These are phyloP conservation scores for Rhizophagus prolifer DNA, from an alignment of 192 early-diverging fungal species.

Conservation along the genomic window DNA sequence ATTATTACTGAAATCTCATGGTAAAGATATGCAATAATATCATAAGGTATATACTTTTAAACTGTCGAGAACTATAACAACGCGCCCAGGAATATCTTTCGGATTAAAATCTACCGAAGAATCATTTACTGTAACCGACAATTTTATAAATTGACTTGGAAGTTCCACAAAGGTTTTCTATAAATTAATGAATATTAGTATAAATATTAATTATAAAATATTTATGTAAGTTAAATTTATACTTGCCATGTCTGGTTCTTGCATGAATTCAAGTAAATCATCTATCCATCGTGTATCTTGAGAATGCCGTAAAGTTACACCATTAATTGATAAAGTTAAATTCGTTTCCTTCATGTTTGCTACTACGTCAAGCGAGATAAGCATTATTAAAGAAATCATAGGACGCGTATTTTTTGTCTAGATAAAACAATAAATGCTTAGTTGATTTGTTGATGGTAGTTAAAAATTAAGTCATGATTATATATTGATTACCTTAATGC, in stretches of 20 bases:
- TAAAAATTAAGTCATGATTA: background rate
- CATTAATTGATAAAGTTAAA: slow-evolving; percentile 44
- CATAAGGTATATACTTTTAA: slow-evolving; percentile 49
- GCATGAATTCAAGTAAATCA: slow-evolving; percentile 57
- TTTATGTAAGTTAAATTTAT: slow-evolving; percentile 14
- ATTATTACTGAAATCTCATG: background rate
- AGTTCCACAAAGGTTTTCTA: slow-evolving; percentile 46
- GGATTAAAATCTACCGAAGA: slow-evolving; percentile 63
- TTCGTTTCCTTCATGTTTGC: slow-evolving; percentile 60
- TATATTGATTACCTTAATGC: slow-evolving; percentile 39
- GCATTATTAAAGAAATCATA: slow-evolving; percentile 60
- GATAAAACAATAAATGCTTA: background rate
- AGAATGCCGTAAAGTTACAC: slow-evolving; percentile 49
- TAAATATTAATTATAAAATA: background rate
- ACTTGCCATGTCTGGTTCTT: slow-evolving; percentile 50
- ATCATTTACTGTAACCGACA: slow-evolving; percentile 58
- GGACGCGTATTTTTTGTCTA: slow-evolving; percentile 51
- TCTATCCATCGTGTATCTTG: slow-evolving; percentile 44
- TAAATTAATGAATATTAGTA: background rate
- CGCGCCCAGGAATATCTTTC: slow-evolving; percentile 46
- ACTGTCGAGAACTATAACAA: slow-evolving; percentile 54
- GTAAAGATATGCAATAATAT: background rate
- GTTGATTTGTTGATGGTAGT: background rate
- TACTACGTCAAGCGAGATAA: slow-evolving; percentile 48
- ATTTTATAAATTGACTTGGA: slow-evolving; percentile 55